Conservation (phyloP, 2,329 filamentous ascomycete species). For the Tolypocladium inflatum region DNA sequence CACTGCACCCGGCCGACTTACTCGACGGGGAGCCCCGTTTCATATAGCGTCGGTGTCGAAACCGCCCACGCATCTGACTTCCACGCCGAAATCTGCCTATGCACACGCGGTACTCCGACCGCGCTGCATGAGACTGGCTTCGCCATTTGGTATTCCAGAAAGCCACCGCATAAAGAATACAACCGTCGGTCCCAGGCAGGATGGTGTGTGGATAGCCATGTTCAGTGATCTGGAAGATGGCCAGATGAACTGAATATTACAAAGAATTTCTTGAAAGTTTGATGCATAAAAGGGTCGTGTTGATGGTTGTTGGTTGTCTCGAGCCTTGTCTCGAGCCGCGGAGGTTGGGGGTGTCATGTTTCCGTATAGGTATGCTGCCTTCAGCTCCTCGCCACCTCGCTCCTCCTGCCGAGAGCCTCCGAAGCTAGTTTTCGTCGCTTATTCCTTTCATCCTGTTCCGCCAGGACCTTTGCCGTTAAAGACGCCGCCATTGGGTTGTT, state of each 20-base stretch:
- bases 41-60: too few species aligned
- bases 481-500: conserved; percentile 83
- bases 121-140: conserved; percentile 7
- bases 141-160: conserved; percentile 18
- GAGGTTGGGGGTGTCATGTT: neutral
- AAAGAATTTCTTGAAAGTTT: conserved; percentile 15
- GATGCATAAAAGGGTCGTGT: neutral
- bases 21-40: too few species aligned
- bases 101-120: neutral
- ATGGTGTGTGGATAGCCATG: conserved; percentile 17
- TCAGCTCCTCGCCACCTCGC: conserved; percentile 2
- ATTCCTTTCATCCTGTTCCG: conserved; percentile 75
- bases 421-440: conserved; percentile 62
- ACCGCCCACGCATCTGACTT: too few species aligned
- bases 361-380: neutral
- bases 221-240: conserved; percentile 16
- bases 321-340: neutral
- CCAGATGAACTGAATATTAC: conserved; percentile 15
- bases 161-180: conserved; percentile 18
- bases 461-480: conserved; percentile 75
- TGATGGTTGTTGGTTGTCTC: neutral
- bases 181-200: conserved; percentile 14
- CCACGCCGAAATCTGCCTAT: too few species aligned
- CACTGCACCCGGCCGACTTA: too few species aligned
- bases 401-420: conserved; percentile 3